phyloP scores from a whole-genome alignment of 306 rosid genomes.

The Sesbania bispinosa region DNA sequence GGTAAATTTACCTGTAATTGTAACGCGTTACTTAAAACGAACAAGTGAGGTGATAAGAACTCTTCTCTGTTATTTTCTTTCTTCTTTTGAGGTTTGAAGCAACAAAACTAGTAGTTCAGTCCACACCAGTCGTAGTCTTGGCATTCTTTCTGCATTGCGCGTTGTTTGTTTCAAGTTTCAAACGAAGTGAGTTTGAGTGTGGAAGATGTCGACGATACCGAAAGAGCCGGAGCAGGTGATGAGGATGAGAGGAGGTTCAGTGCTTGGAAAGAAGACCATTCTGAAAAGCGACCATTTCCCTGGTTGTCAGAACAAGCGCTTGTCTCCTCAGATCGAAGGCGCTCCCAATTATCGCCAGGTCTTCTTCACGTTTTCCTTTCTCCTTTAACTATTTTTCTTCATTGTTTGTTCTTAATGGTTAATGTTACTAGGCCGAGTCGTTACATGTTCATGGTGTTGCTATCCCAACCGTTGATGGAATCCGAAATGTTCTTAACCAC shows the following conservation, averaged over 20 bases:
- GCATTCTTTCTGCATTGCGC: no score
- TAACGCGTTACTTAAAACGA: no score
- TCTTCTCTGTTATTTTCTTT: no score
- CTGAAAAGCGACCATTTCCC: constrained; percentile 96
- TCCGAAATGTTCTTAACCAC: constrained; percentile 74
- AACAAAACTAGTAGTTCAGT: no score
- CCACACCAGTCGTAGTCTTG: no score
- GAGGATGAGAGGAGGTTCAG: constrained; percentile 79
- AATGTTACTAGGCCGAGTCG: constrained; percentile 62
- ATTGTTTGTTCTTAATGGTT: neutral
- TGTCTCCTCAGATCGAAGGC: constrained; percentile 86
- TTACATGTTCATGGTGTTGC: constrained; percentile 92
- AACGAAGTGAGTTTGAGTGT: no score
- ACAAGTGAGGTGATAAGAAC: no score
- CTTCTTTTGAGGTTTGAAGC: no score
- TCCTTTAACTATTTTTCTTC: neutral
- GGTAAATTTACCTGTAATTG: no score
- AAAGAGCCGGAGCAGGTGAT: constrained; percentile 78
- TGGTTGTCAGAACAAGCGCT: constrained; percentile 91
- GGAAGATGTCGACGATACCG: constrained; percentile 52
- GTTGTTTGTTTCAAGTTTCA: no score
- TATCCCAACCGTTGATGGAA: constrained; percentile 75
- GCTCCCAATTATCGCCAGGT: constrained; percentile 97
- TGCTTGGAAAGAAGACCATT: constrained; percentile 90
- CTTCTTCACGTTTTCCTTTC: neutral